These are phyloP conservation scores for Acanthamoeba healyi DNA, from an alignment of 208 protist species.

Conservation along the genomic window DNA sequence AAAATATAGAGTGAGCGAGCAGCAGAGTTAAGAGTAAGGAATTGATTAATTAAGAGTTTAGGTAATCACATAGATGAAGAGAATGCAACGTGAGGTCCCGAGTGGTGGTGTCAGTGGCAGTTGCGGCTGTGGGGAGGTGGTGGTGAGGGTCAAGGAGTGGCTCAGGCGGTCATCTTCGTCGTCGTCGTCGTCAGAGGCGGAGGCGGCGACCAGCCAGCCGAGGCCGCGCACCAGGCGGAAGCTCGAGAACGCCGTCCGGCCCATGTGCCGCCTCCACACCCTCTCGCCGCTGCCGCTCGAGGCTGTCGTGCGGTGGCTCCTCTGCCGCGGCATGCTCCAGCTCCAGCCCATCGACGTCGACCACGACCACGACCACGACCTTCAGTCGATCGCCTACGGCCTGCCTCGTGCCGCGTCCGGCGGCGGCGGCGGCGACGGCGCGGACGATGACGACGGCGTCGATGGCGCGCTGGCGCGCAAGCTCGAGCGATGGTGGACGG, in stretches of 20 bases:
- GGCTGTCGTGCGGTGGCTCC: not conserved
- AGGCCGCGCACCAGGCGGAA: not conserved
- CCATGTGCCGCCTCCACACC: not conserved
- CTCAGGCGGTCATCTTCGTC: too few relatives aligned
- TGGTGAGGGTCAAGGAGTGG: not conserved
- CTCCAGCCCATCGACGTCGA: not conserved
- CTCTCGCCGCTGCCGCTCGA: not conserved
- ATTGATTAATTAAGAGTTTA: too few relatives aligned
- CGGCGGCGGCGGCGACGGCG: not conserved
- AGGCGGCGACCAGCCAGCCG: too few relatives aligned
- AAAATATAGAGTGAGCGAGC: too few relatives aligned
- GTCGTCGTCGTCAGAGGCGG: too few relatives aligned
- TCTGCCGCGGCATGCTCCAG: not conserved
- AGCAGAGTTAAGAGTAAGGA: too few relatives aligned
- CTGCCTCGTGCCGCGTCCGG: too few relatives aligned
- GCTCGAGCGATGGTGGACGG: not conserved
- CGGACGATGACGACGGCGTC: not conserved
- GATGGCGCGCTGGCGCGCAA: not conserved
- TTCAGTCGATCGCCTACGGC: too few relatives aligned
- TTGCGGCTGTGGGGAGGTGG: too few relatives aligned
- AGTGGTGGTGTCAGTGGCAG: too few relatives aligned
- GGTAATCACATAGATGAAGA: too few relatives aligned
- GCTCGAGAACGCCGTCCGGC: not conserved
- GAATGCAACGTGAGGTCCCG: too few relatives aligned
- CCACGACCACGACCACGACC: not conserved